These are phyloP conservation scores for Paraconiothyrium sp. DNA, from an alignment of 2,329 filamentous ascomycete species.

Conservation along the genomic window DNA sequence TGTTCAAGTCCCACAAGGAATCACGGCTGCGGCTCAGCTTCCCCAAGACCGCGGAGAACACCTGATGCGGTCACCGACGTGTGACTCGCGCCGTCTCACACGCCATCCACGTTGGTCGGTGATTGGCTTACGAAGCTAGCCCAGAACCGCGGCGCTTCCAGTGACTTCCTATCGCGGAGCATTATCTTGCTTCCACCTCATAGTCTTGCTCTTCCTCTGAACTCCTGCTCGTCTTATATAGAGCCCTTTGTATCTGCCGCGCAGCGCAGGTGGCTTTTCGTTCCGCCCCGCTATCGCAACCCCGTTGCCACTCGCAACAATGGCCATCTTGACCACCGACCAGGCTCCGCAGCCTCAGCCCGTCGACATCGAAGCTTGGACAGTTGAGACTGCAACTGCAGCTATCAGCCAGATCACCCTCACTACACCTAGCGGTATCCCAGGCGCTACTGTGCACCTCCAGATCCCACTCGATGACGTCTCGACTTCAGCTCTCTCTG, in stretches of 20 bases:
- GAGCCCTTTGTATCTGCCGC: constrained; percentile 9
- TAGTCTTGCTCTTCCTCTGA: neutral
- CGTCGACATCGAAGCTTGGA: constrained; percentile 60
- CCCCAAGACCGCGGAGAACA: neutral
- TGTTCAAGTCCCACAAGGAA: neutral
- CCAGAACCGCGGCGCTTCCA: constrained; percentile 3
- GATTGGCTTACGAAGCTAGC: constrained; percentile 35
- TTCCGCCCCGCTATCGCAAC: neutral
- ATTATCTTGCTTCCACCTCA: constrained; percentile 17
- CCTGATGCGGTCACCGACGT: constrained; percentile 24
- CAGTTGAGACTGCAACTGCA: constrained; percentile 56
- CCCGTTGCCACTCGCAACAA: constrained; percentile 26
- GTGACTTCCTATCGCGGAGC: constrained; percentile 18
- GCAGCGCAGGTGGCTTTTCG: constrained; percentile 6
- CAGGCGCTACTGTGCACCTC: constrained; percentile 70
- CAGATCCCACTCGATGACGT: constrained; percentile 78
- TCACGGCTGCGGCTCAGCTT: constrained; percentile 2
- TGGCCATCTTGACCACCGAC: constrained; percentile 44
- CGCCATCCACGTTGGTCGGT: constrained; percentile 33
- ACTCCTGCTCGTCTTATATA: neutral
- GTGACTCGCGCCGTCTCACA: constrained; percentile 25
- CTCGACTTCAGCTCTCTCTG: constrained; percentile 28
- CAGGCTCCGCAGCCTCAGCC: constrained; percentile 35
- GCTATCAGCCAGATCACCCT: constrained; percentile 54
- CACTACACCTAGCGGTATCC: constrained; percentile 41